Percentiles rank a stretch among this genome's conserved stretches.
These are phyloP conservation scores for Cercospora sojina DNA, from an alignment of 2,329 filamentous ascomycete genomes.

Conservation along the genomic window DNA sequence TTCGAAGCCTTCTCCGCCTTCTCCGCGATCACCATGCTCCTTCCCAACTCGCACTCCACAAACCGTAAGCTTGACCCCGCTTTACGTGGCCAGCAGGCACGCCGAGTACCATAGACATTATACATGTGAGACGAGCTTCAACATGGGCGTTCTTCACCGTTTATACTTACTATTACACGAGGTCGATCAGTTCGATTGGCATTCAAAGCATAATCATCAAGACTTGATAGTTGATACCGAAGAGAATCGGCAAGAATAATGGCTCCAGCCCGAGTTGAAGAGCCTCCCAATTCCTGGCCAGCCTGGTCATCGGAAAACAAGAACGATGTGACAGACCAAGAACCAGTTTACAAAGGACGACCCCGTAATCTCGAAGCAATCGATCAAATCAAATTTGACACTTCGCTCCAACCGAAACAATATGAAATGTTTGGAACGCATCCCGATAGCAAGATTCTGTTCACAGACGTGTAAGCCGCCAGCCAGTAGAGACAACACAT, in stretches of 20 bases:
- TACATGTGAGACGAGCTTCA: not conserved
- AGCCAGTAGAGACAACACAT: not conserved
- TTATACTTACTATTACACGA: not conserved
- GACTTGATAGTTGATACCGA: not conserved
- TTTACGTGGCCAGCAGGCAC: not conserved
- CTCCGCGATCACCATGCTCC: not conserved
- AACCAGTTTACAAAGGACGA: not conserved
- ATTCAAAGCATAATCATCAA: not conserved
- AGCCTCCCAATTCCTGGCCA: not conserved
- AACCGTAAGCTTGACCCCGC: not conserved
- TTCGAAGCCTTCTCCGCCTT: not conserved
- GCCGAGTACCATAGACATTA: not conserved
- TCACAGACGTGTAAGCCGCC: constrained; percentile 37
- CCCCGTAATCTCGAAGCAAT: constrained; percentile 2
- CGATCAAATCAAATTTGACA: constrained; percentile 34
- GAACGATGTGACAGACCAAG: not conserved
- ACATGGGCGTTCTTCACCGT: not conserved
- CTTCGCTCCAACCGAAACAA: constrained; percentile 37
- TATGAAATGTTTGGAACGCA: constrained; percentile 41
- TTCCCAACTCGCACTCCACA: not conserved
- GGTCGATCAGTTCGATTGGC: not conserved
- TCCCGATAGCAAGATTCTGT: constrained; percentile 39
- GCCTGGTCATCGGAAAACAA: not conserved
- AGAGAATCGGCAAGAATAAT: not conserved
- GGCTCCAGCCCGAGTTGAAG: constrained; percentile 10